Evolutionary conservation across 2,329 filamentous ascomycete genomes (phyloP), one percentile per base, ranked within the genome.

Genomic region (Calonectria henricotiae): DNA sequence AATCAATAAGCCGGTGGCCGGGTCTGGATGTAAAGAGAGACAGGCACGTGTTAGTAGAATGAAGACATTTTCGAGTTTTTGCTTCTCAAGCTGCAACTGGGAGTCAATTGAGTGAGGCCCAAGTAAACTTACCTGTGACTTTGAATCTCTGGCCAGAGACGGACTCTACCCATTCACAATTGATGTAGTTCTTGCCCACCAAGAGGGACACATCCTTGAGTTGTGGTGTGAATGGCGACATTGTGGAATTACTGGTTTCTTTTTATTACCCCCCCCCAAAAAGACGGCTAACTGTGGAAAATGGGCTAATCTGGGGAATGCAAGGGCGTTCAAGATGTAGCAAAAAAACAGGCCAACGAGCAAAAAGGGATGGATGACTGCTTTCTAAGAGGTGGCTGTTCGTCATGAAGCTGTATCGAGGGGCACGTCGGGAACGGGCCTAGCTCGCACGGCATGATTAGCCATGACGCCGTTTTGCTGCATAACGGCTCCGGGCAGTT

Each of bases 121-220:
- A 27, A 37, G 23, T 12, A n/a, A 17, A 32, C 58, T 35, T 46
- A 74, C 71, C 68, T 27, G 60, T 65, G 71, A 94, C 90, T 76
- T 93, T 89, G 79, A 94, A 94, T 46, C 90, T 93, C 85, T 93
- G 87, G 68, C 90, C 90, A 0, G 91, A 93, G 74, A 89, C 87
- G 60, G 92, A 91, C 71, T 85, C 85, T 65, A 93, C 87, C 90
- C 92, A 95, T 85, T 93, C 85, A 76, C 92, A 92, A 80, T 94
- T 92, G 77, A 94, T 87, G 78, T 91, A 94, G 65, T 87, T 86
- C 81, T 92, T 93, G 15, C 67, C 73, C 9, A 77, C 68, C 74
- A 94, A 87, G 65, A 95, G 86, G 43, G 88, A 89, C 63, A 84
- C 83, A 74, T 91, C 89, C 79, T 89, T 90, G 74, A 91, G 84